Percentiles rank a stretch among this genome's conserved stretches.
Evolutionary conservation across 2,329 filamentous ascomycete species (phyloP).

Genomic region (Penicillium sp.): DNA sequence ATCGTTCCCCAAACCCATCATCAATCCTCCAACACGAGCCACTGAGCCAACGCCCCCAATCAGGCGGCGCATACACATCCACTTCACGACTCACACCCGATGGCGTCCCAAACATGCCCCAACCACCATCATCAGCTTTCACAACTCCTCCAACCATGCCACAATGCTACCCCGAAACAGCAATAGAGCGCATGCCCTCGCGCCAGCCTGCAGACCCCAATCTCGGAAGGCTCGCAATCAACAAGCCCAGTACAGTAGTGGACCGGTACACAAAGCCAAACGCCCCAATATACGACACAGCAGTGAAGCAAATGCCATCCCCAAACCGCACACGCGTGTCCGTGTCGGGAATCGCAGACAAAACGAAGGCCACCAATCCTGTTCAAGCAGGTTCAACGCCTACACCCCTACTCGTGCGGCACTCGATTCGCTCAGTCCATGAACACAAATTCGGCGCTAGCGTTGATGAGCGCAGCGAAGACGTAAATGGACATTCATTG

Average conservation of each 20-base stretch:
- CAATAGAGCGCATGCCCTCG: background rate
- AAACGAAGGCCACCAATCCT: background rate
- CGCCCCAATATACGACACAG: slow-evolving; percentile 5
- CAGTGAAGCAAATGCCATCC: background rate
- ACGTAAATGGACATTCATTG: background rate
- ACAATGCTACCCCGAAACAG: slow-evolving; percentile 8
- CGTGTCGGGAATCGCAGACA: background rate
- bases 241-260: background rate
- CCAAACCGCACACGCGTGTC: background rate
- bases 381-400: background rate
- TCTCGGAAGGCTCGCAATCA: background rate
- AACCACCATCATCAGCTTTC: background rate
- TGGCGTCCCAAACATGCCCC: background rate
- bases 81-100: background rate
- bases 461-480: background rate
- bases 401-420: background rate
- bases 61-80: background rate
- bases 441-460: background rate
- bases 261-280: background rate
- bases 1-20: slow-evolving; percentile 13
- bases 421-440: background rate
- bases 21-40: background rate
- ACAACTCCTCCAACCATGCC: background rate
- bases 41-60: background rate
- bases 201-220: background rate